Percentiles rank a stretch among this genome's conserved stretches.
Evolutionary conservation across 192 early-diverging fungal genomes (phyloP).

Genomic region (Rhizoclosmatium globosum): DNA sequence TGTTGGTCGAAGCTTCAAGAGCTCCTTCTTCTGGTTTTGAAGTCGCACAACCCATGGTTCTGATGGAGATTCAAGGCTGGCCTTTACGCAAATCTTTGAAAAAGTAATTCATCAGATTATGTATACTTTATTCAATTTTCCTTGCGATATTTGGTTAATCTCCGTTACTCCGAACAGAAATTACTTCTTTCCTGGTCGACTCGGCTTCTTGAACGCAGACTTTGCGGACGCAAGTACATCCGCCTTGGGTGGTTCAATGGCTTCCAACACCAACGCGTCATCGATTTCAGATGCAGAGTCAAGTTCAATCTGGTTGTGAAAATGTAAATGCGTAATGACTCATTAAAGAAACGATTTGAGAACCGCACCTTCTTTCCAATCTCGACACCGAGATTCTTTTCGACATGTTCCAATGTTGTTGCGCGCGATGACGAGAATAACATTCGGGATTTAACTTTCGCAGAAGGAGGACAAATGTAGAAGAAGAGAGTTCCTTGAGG

Average conservation of each 20-base stretch:
- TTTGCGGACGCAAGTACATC: not conserved
- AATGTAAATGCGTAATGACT: not conserved
- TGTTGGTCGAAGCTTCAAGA: not conserved
- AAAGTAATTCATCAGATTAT: too few species aligned
- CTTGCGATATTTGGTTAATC: too few species aligned
- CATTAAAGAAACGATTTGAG: not conserved
- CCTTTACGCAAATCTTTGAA: too few species aligned
- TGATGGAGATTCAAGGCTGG: too few species aligned
- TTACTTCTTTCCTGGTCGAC: conserved; percentile 19
- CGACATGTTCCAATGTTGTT: conserved; percentile 64
- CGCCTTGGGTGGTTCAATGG: conserved; percentile 12
- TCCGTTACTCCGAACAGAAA: not conserved
- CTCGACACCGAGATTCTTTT: conserved; percentile 33
- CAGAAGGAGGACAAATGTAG: conserved; percentile 72
- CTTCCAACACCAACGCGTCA: not conserved
- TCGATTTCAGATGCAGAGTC: conserved; percentile 21
- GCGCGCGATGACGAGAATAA: conserved; percentile 81
- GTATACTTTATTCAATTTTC: too few species aligned
- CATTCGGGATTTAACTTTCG: conserved; percentile 92
- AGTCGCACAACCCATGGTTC: not conserved
- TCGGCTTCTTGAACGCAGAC: conserved; percentile 20
- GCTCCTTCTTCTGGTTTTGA: not conserved
- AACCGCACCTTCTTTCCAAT: conserved; percentile 14
- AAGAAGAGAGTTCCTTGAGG: conserved; percentile 51
- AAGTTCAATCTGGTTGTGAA: conserved; percentile 10